Conservation (phyloP, 1,284 basidiomycete species). For the Moniliella sp. region DNA sequence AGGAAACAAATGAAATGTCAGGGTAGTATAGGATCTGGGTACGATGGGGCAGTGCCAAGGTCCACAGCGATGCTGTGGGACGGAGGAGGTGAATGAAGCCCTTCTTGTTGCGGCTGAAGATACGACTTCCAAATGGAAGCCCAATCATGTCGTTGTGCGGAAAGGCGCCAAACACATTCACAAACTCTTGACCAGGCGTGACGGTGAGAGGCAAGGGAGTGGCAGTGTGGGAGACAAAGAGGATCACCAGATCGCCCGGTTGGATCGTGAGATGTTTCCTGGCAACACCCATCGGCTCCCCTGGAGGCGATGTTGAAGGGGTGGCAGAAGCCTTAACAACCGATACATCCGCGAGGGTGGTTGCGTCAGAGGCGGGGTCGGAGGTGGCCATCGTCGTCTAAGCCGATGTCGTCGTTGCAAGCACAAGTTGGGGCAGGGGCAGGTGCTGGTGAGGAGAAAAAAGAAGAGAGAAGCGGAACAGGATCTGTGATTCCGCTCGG, state of each 20-base stretch:
- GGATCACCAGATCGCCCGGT: neutral
- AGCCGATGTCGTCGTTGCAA: too few relatives aligned
- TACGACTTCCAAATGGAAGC: conserved; percentile 55
- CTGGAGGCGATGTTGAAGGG: too few relatives aligned
- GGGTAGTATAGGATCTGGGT: conserved; percentile 93
- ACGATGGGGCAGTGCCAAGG: conserved; percentile 77
- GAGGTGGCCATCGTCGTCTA: too few relatives aligned
- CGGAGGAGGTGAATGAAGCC: conserved; percentile 27
- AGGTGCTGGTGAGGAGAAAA: too few relatives aligned
- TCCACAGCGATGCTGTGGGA: conserved; percentile 40
- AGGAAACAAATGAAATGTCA: conserved; percentile 80
- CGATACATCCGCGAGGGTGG: too few relatives aligned
- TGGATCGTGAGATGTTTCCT: neutral
- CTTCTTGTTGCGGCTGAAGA: conserved; percentile 13
- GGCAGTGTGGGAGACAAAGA: neutral
- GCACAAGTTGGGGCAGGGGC: too few relatives aligned
- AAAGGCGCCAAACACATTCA: conserved; percentile 73
- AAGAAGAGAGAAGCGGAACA: too few relatives aligned
- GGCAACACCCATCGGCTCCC: too few relatives aligned
- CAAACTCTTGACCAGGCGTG: conserved; percentile 23
- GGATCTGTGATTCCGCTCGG: too few relatives aligned
- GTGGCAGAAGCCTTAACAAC: too few relatives aligned
- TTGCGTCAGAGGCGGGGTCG: too few relatives aligned
- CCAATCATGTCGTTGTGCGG: conserved; percentile 68
- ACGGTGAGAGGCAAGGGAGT: neutral